Conservation (phyloP, 2,329 filamentous ascomycete genomes). For the Cladorrhinum sp. region DNA sequence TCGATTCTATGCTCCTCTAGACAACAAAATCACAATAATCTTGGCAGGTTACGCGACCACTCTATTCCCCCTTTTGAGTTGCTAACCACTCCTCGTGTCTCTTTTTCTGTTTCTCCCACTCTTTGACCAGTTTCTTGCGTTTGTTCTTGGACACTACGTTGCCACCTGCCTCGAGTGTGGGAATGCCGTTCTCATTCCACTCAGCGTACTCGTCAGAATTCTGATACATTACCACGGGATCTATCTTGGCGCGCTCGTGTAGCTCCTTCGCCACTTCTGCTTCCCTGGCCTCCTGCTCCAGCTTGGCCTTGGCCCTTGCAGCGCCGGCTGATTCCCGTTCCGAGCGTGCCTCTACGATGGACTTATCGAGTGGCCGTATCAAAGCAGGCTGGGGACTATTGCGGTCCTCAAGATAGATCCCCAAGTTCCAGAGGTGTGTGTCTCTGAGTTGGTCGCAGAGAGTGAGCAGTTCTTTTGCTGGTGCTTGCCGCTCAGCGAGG, state of each 20-base stretch:
- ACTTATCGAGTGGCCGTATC: conserved; percentile 60
- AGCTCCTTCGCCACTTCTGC: conserved; percentile 44
- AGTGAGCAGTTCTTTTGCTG: conserved; percentile 58
- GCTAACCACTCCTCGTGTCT: conserved; percentile 52
- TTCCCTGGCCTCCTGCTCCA: conserved; percentile 30
- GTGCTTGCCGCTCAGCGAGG: conserved; percentile 41
- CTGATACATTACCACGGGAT: conserved; percentile 34
- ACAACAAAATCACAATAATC: no score
- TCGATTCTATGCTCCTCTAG: no score
- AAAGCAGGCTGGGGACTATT: conserved; percentile 55
- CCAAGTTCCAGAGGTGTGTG: conserved; percentile 60
- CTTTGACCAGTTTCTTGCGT: conserved; percentile 65
- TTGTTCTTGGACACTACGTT: conserved; percentile 63
- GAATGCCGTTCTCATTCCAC: conserved; percentile 66
- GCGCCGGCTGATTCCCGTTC: conserved; percentile 51
- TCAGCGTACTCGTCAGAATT: conserved; percentile 56
- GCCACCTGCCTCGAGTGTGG: conserved; percentile 58
- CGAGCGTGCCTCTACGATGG: conserved; percentile 52
- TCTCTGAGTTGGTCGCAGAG: conserved; percentile 66
- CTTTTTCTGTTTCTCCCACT: conserved; percentile 71
- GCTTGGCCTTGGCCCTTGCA: conserved; percentile 45
- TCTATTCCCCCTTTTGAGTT: not conserved
- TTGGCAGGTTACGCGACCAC: no score
- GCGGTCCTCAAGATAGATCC: conserved; percentile 69
- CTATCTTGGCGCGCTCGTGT: conserved; percentile 30